These are phyloP conservation scores for Calonectria pteridis DNA, from an alignment of 2,329 filamentous ascomycete species.

Conservation along the genomic window DNA sequence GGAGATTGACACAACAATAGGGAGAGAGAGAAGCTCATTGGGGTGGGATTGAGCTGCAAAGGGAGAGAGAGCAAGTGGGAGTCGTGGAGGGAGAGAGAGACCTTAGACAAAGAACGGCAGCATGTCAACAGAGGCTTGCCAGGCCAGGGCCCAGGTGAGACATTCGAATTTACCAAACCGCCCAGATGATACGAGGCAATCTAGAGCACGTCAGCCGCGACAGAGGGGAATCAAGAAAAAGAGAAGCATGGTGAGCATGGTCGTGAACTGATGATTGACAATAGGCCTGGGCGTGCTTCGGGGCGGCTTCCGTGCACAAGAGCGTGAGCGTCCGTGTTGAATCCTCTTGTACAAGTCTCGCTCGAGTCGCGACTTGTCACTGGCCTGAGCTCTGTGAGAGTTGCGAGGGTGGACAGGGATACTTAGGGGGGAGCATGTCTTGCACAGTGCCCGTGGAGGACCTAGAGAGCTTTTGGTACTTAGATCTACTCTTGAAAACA, in stretches of 20 bases:
- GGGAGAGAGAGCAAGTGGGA: not conserved
- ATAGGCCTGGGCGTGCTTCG: not conserved
- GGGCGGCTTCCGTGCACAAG: not conserved
- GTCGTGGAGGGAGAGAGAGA: not conserved
- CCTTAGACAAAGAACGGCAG: not conserved
- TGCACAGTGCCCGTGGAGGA: not conserved
- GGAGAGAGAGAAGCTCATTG: not conserved
- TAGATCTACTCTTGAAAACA: rapidly evolving
- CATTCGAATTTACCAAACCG: not conserved
- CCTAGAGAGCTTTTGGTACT: not conserved
- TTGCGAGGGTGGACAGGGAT: not conserved
- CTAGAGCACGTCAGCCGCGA: constrained; percentile 3
- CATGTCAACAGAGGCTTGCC: constrained; percentile 1
- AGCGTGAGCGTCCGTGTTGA: not conserved
- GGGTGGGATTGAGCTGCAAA: not conserved
- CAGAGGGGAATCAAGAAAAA: not conserved
- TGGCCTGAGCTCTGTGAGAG: not conserved
- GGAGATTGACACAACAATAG: not conserved
- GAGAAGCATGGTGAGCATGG: not conserved
- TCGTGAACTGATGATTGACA: not conserved
- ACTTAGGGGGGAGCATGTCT: not conserved
- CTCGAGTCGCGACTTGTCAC: constrained; percentile 16
- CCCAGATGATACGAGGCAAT: constrained; percentile 1
- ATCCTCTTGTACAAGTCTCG: not conserved
- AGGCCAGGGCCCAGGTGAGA: not conserved